phyloP scores from a whole-genome alignment of 2,329 filamentous ascomycete genomes.

The Rhinocladiella mackenziei region DNA sequence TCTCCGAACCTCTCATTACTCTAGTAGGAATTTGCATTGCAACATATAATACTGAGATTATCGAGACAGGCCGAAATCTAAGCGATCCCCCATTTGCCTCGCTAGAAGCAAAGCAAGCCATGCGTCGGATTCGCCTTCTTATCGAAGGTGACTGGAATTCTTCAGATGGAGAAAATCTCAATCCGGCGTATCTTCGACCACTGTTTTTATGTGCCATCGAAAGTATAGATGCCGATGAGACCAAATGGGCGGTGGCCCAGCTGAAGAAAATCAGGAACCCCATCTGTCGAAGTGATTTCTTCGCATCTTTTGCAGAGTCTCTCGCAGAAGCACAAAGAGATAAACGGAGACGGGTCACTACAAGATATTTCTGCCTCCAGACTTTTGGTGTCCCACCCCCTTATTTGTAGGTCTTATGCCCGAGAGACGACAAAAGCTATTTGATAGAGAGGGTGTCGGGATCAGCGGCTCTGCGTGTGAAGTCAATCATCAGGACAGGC shows the following conservation, averaged over 20 bases:
- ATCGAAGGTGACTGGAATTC: slow-evolving; percentile 7
- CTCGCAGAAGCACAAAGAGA: slow-evolving; percentile 9
- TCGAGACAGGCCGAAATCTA: slow-evolving; percentile 11
- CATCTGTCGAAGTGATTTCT: slow-evolving; percentile 10
- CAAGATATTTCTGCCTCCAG: slow-evolving; percentile 11
- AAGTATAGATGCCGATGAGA: slow-evolving; percentile 1
- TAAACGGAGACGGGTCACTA: slow-evolving; percentile 12
- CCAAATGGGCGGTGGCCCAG: slow-evolving; percentile 4
- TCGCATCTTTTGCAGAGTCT: slow-evolving; percentile 8
- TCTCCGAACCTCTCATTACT: slow-evolving; percentile 7
- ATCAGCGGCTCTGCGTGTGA: too few species aligned
- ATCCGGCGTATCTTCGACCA: slow-evolving; percentile 9
- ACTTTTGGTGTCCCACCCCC: slow-evolving; percentile 1
- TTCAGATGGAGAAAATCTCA: background rate
- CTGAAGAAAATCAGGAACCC: slow-evolving; percentile 8
- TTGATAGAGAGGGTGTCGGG: too few species aligned
- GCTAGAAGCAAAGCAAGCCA: background rate
- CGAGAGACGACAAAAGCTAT: too few species aligned
- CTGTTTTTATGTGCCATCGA: slow-evolving; percentile 15
- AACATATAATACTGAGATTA: slow-evolving; percentile 6
- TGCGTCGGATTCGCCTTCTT: slow-evolving; percentile 1
- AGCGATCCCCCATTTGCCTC: slow-evolving; percentile 10
- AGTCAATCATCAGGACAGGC: too few species aligned
- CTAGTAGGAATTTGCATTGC: slow-evolving; percentile 5
- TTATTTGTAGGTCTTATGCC: too few species aligned